Evolutionary conservation across 441 rosid genomes (phyloP).

Genomic region (Dalechampia spathulata): DNA sequence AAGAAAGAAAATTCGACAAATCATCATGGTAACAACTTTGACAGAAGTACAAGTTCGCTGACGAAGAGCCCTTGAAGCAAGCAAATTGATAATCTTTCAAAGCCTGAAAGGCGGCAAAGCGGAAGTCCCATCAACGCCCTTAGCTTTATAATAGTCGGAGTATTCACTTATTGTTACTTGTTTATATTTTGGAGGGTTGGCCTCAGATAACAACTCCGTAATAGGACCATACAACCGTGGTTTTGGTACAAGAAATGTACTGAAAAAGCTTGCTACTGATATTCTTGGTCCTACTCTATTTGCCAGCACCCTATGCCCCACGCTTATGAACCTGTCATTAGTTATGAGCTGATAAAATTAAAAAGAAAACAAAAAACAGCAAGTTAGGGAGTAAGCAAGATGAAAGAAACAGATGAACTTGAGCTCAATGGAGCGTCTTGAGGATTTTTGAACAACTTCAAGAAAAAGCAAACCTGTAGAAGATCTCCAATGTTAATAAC

Average conservation of each 20-base stretch:
- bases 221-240: constrained; percentile 38
- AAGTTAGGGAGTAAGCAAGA: no score
- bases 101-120: constrained; percentile 29
- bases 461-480: no score
- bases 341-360: constrained; percentile 33
- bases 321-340: constrained; percentile 47
- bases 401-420: not conserved
- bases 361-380: not conserved
- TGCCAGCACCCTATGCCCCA: constrained; percentile 38
- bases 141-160: not conserved
- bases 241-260: constrained; percentile 7
- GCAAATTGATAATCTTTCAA: not conserved
- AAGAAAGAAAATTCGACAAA: no score
- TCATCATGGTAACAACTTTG: no score
- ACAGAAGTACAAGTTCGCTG: no score
- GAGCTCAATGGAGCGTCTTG: no score
- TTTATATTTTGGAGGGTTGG: constrained; percentile 44
- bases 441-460: no score
- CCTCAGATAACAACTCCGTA: constrained; percentile 39
- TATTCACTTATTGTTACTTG: constrained; percentile 28
- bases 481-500: constrained; percentile 49
- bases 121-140: constrained; percentile 30
- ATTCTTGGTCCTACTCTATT: constrained; percentile 14
- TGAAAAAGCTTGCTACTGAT: constrained; percentile 47
- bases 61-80: no score